Base-by-base conservation (phyloP, 768 basidiomycete species). In the Heimioporus sp. region DNA sequence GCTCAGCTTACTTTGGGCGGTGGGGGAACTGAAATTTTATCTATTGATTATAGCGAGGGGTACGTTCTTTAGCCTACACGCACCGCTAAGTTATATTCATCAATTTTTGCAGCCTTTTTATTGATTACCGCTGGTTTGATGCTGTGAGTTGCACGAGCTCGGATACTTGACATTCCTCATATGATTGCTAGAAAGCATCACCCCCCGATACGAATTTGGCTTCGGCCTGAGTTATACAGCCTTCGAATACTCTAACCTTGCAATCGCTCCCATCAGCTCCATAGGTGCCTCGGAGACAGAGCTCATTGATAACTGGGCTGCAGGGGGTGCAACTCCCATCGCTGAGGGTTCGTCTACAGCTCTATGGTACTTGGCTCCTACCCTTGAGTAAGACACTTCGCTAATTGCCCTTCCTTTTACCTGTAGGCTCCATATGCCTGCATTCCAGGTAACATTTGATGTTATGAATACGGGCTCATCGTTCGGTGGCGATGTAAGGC, bases 121-220 rank as follows among this genome's bases (percentile, higher is more conserved):
- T 91, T 53, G 89, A 90, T 63, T 90, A 91, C 59, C 76, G 85
- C 11, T 77, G 80, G 67, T 87, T 88, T 55, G 86, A 88, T 49
- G 77, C 83, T 49, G 78, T 84, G 51, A 70, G 82, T 67, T 61
- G 35, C 56, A n/a, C 5, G 16, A 2, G 4, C 20, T 28, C 11
- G 13, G 28, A 34, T 2, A 8, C 2, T 11, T 16, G 36, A 32
- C 10, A 2, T 24, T 32, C 10, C 46, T 56, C 3, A 56, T 19
- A 32, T 43, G 30, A 15, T 43, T 48, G 0, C 21, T 32, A 86
- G 80, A 72, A 80, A 80, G 85, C 55, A 90, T 92, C 56, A 76
- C 76, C 0, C 91, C 91, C 4, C 87, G 88, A 35, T 92, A 83
- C 62, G 90, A 91, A 63, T 98, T 98, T 65, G 94, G 94, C 5